phyloP scores from a whole-genome alignment of 345 rosid species.

The Camelina neglecta region DNA sequence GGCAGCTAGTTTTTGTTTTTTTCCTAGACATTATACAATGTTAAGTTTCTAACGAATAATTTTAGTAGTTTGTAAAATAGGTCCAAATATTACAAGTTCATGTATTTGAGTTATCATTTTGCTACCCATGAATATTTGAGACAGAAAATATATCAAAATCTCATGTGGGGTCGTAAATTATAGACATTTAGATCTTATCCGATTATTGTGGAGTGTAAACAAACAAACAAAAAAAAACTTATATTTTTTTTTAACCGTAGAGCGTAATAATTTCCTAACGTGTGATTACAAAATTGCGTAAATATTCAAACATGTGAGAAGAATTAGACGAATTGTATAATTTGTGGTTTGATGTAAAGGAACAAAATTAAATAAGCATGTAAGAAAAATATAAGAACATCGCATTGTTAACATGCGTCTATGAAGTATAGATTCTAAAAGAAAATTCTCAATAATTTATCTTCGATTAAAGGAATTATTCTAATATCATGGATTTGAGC shows the following conservation, averaged over 20 bases:
- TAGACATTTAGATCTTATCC: constrained; percentile 35
- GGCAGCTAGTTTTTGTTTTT: not conserved
- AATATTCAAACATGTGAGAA: constrained; percentile 3
- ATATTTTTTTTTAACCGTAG: not conserved
- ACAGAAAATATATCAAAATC: constrained; percentile 37
- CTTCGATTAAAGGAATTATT: constrained; percentile 19
- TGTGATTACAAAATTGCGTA: constrained; percentile 10
- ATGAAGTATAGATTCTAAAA: constrained; percentile 27
- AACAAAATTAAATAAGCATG: constrained; percentile 18
- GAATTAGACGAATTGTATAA: not conserved
- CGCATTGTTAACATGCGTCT: constrained; percentile 1
- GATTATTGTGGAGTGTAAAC: constrained; percentile 4
- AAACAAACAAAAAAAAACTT: not conserved
- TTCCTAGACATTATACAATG: not conserved
- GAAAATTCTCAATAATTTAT: constrained; percentile 17
- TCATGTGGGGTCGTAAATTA: constrained; percentile 40
- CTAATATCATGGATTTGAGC: constrained; percentile 37
- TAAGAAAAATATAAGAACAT: constrained; percentile 6
- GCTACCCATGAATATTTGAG: constrained; percentile 31
- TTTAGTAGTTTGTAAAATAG: not conserved
- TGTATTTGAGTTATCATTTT: constrained; percentile 31
- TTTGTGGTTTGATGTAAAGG: not conserved
- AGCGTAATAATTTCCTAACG: constrained; percentile 22
- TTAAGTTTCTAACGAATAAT: constrained; percentile 7
- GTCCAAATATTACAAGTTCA: constrained; percentile 26